These are phyloP conservation scores for Vitis hybrid DNA, from an alignment of 177 flowering plant genomes.

Conservation along the genomic window DNA sequence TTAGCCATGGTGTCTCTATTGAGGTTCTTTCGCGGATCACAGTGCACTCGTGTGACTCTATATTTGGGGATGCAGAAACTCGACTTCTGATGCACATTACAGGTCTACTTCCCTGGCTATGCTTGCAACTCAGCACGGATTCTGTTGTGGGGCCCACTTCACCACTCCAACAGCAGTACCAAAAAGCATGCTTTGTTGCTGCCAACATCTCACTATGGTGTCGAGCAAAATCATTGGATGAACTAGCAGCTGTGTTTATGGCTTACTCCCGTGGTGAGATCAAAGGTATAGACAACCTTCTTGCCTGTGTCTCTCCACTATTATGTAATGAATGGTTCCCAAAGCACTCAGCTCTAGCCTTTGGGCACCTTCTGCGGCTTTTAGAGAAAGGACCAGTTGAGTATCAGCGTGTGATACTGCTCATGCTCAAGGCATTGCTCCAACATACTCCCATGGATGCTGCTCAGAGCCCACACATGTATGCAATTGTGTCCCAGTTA, in stretches of 20 bases:
- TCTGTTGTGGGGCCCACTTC: constrained; percentile 50
- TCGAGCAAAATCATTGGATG: constrained; percentile 75
- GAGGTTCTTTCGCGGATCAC: constrained; percentile 91
- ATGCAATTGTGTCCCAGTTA: constrained; percentile 92
- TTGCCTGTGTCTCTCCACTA: constrained; percentile 82
- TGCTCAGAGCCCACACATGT: constrained; percentile 95
- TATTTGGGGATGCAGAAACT: constrained; percentile 89
- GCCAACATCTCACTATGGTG: constrained; percentile 85
- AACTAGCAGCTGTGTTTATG: constrained; percentile 70
- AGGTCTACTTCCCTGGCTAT: constrained; percentile 96
- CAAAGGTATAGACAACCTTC: constrained; percentile 61
- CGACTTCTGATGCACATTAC: constrained; percentile 96
- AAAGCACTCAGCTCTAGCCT: constrained; percentile 91
- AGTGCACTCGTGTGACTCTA: constrained; percentile 89
- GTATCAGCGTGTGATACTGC: constrained; percentile 88
- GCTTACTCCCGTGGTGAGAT: constrained; percentile 82
- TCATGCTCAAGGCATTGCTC: constrained; percentile 89
- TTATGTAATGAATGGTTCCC: constrained; percentile 94
- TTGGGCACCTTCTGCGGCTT: constrained; percentile 83
- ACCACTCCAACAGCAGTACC: constrained; percentile 68
- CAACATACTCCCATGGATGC: constrained; percentile 98
- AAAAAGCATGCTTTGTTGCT: constrained; percentile 87
- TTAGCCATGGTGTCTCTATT: constrained; percentile 85
- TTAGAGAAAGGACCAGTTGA: constrained; percentile 94
- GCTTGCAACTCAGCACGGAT: constrained; percentile 85